These are phyloP conservation scores for Pezicula neosporulosa DNA, from an alignment of 2,329 filamentous ascomycete genomes.

Conservation along the genomic window DNA sequence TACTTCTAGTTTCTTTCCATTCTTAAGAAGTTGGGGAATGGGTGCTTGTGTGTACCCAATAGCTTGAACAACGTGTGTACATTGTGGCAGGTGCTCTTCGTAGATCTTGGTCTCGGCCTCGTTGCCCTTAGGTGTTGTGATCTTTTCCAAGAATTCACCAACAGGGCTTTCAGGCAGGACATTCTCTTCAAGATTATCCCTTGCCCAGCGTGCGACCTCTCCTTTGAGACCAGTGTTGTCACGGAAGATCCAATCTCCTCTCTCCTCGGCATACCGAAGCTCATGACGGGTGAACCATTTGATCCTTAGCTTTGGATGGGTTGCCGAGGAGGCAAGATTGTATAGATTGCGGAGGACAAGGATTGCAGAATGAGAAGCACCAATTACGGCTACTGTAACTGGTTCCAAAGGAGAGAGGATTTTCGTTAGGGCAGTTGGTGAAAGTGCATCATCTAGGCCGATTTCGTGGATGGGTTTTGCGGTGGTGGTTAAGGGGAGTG, in stretches of 20 bases:
- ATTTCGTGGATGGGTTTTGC: constrained; percentile 36
- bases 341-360: constrained; percentile 59
- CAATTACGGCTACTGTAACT: constrained; percentile 52
- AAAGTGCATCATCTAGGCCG: constrained; percentile 52
- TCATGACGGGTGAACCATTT: constrained; percentile 61
- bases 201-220: constrained; percentile 55
- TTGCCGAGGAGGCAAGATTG: constrained; percentile 41
- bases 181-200: constrained; percentile 52
- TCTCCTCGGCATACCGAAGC: constrained; percentile 58
- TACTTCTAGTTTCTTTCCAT: constrained; percentile 17
- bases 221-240: constrained; percentile 67
- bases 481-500: constrained; percentile 40
- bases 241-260: constrained; percentile 59
- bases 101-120: constrained; percentile 47
- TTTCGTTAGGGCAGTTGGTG: constrained; percentile 43
- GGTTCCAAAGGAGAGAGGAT: constrained; percentile 33
- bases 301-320: constrained; percentile 50
- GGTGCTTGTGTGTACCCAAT: constrained; percentile 52
- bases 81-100: constrained; percentile 41
- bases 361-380: constrained; percentile 61
- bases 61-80: constrained; percentile 53
- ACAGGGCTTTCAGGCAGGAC: constrained; percentile 32
- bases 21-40: constrained; percentile 41
- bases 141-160: constrained; percentile 23
- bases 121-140: constrained; percentile 20